A percentile compares a stretch with the other conserved stretches of the same genome.
phyloP scores from a whole-genome alignment of 164 flowering plant species.

The Vitis rotundifolia region DNA sequence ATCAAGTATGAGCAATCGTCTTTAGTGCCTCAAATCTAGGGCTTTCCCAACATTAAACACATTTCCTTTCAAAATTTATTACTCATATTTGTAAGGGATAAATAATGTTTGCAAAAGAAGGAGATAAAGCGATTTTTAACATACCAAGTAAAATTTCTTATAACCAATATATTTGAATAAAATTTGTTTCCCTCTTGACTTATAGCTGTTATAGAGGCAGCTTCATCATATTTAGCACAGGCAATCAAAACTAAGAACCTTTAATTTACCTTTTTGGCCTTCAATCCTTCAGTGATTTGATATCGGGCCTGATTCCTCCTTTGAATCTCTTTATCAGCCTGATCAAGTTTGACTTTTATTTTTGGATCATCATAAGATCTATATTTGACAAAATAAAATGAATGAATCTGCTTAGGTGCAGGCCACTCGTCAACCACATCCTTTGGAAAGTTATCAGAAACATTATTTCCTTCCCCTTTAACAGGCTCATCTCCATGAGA shows the following conservation, averaged over 20 bases:
- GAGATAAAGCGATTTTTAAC: no score
- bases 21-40: neutral
- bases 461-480: constrained; percentile 39
- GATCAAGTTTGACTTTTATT: constrained; percentile 65
- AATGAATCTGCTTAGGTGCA: constrained; percentile 56
- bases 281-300: constrained; percentile 58
- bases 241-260: neutral
- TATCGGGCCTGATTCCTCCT: constrained; percentile 56
- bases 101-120: no score
- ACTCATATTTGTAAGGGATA: no score
- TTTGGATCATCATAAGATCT: constrained; percentile 73
- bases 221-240: no score
- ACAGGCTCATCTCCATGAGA: constrained; percentile 58
- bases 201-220: no score
- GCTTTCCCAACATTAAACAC: neutral
- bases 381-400: constrained; percentile 58
- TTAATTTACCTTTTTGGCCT: constrained; percentile 61
- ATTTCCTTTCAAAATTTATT: no score
- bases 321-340: constrained; percentile 64
- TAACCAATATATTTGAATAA: no score
- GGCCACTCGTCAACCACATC: constrained; percentile 94
- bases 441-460: constrained; percentile 50
- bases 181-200: no score
- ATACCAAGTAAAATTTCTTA: no score
- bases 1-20: neutral